Base-by-base conservation (phyloP, 139 green algal species). In the Desmodesmus armatus region DNA sequence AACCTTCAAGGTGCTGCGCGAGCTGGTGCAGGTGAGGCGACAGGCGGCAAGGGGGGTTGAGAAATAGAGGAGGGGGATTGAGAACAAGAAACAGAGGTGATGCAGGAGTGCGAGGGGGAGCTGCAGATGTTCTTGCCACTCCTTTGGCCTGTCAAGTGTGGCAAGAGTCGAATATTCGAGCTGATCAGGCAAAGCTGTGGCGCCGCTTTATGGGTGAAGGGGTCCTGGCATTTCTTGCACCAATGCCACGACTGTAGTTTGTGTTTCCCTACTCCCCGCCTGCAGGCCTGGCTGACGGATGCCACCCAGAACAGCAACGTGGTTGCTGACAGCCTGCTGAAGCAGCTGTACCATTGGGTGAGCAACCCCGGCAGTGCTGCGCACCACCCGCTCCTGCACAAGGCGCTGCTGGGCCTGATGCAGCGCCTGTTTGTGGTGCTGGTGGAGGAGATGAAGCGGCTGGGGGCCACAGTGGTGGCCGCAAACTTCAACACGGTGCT, bases 311-410 rank as follows among this genome's bases (percentile, higher is more conserved):
- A 91, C 79, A 78, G 73, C 80, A 98, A 93, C 91, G 76, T 91
- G 33, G 82, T 88, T 63, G 93, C 94, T 3, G 92, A 96, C 83
- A 43, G 37, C 9, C 88, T 99, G 86, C 90, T 98, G 75, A 78
- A 91, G 53, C 86, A 95, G 78, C 55, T 98, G 80, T 96, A 97
- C 85, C 91, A 94, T 31, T 99, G 96, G 96, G 72, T 99, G 1
- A 93, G 92, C 85, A 90, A 78, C 73, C 91, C 94, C 3, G 47
- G 65, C 41, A 93, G 89, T 1, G 55, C 40, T 0, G 81, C 98
- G 72, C 87, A 97, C 67, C 89, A 95, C 76, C 90, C 96, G 0
- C 84, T 82, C 5, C 90, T 99, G 65, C 92, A 95, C 55, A 85
- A 87, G 9, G 72, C 92, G 1, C 84, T 98, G 33, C 73, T 93